Conservation (phyloP, 1,284 basidiomycete species). For the Xerocomus amazonicus region DNA sequence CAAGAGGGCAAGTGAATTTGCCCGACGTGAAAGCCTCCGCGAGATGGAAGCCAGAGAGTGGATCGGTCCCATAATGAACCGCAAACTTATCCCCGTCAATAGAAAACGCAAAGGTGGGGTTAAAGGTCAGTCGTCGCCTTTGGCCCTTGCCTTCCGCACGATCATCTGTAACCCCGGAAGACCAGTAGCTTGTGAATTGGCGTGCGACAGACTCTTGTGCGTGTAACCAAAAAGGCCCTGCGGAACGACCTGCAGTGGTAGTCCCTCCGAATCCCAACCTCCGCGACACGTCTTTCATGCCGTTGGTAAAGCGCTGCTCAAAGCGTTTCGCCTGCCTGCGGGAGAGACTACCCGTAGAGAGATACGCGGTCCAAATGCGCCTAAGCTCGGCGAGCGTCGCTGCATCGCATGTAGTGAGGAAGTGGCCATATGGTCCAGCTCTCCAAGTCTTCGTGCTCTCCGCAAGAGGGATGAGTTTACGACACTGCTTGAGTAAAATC, state of each 20-base stretch:
- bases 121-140: slow-evolving; percentile 31
- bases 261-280: background rate
- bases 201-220: slow-evolving; percentile 14
- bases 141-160: slow-evolving; percentile 12
- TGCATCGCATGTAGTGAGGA: slow-evolving; percentile 36
- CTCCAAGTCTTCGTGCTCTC: slow-evolving; percentile 41
- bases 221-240: slow-evolving; percentile 34
- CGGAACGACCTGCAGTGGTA: slow-evolving; percentile 33
- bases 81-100: slow-evolving; percentile 40
- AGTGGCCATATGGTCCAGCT: slow-evolving; percentile 37
- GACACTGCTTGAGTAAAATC: slow-evolving; percentile 42
- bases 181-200: slow-evolving; percentile 39
- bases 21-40: slow-evolving; percentile 34
- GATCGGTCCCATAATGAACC: slow-evolving; percentile 47
- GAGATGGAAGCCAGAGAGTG: slow-evolving; percentile 46
- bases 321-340: slow-evolving; percentile 18
- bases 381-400: slow-evolving; percentile 42
- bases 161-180: slow-evolving; percentile 39
- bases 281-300: slow-evolving; percentile 8
- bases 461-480: slow-evolving; percentile 40
- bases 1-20: background rate
- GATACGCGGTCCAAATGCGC: slow-evolving; percentile 42
- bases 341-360: slow-evolving; percentile 11
- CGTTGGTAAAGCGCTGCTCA: slow-evolving; percentile 11
- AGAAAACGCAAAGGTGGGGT: slow-evolving; percentile 49